Evolutionary conservation across 2,329 filamentous ascomycete genomes (phyloP).

Genomic region (Aspergillus texensis): DNA sequence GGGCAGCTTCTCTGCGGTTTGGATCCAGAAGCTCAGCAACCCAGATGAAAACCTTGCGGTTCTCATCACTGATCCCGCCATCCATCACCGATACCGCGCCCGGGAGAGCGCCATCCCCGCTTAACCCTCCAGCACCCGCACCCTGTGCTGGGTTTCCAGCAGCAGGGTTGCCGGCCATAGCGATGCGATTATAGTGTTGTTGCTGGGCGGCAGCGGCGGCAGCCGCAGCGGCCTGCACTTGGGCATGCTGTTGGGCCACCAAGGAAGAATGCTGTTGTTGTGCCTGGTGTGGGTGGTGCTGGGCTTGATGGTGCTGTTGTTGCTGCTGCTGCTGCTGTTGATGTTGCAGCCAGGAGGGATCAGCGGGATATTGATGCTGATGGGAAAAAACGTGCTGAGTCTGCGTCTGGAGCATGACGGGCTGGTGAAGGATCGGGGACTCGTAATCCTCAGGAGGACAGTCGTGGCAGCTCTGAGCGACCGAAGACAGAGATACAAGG

Average conservation of each 20-base stretch:
- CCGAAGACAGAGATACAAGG: constrained; percentile 15
- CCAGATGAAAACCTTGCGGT: constrained; percentile 87
- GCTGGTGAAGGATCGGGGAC: constrained; percentile 29
- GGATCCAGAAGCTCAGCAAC: constrained; percentile 90
- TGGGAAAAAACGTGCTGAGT: constrained; percentile 66
- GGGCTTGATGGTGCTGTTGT: constrained; percentile 40
- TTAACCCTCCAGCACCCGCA: constrained; percentile 51
- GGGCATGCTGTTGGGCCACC: constrained; percentile 57
- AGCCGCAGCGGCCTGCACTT: constrained; percentile 52
- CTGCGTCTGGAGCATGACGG: constrained; percentile 52
- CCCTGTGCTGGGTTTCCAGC: constrained; percentile 37
- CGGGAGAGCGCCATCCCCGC: constrained; percentile 39
- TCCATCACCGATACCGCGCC: constrained; percentile 54
- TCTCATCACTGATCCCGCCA: constrained; percentile 79
- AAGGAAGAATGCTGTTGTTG: constrained; percentile 48
- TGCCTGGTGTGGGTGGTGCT: constrained; percentile 41
- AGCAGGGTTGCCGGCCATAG: constrained; percentile 64
- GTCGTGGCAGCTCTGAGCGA: constrained; percentile 24
- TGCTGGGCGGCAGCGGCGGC: constrained; percentile 47
- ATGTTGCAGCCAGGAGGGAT: constrained; percentile 49
- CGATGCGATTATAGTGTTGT: constrained; percentile 72
- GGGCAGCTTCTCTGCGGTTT: constrained; percentile 81
- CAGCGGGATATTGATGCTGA: constrained; percentile 55
- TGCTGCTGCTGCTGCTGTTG: constrained; percentile 39
- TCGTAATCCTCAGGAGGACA: constrained; percentile 25